Evolutionary conservation across 306 rosid species (phyloP), one percentile per base, ranked within the genome.

Genomic region (Lathyrus aphaca): DNA sequence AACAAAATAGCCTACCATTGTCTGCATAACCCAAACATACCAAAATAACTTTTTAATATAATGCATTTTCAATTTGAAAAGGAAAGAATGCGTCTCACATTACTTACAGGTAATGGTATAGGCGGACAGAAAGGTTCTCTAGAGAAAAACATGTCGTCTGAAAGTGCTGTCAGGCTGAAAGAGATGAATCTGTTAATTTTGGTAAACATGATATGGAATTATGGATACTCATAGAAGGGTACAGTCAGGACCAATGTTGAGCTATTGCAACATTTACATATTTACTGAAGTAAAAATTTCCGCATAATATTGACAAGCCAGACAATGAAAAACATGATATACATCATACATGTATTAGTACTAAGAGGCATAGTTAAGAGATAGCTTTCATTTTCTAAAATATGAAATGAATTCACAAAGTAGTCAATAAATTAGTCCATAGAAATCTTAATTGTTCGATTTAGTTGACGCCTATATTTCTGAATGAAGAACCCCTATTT

Each of bases 1-100:
- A 66, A 86, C 86, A 66, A 89, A 79, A 79, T 83, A 85, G 55
- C 81, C 82, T 55, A 91, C 96, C 88, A 89, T 85, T 64, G 81
- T 88, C 96, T 91, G 87, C 84, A 79, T 58, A 79, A 75, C 11
- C 42, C 73, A 63, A 69, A 69, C 70, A 71, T 56, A 46, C 15
- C 43, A 56, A 49, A 57, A 69, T 56, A 42, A 19, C 4, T 42
- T 7, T 50, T 32, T 23, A 10, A 50, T 46, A 10, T 18, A 69
- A 40, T 10, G 40, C 48, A 60, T 74, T 44, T 17, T 30, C 14
- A 58, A n/a, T 54, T 66, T 18, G 67, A 78, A 57, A 73, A 50
- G 19, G 30, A 56, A 66, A 17, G 9, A 2, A 5, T n/a, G 30
- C 5, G 55, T 66, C 60, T 45, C 66, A 15, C 51, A 30, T 71